Evolutionary conservation across 2,329 filamentous ascomycete genomes (phyloP).

Genomic region (Pseudogymnoascus destructans): DNA sequence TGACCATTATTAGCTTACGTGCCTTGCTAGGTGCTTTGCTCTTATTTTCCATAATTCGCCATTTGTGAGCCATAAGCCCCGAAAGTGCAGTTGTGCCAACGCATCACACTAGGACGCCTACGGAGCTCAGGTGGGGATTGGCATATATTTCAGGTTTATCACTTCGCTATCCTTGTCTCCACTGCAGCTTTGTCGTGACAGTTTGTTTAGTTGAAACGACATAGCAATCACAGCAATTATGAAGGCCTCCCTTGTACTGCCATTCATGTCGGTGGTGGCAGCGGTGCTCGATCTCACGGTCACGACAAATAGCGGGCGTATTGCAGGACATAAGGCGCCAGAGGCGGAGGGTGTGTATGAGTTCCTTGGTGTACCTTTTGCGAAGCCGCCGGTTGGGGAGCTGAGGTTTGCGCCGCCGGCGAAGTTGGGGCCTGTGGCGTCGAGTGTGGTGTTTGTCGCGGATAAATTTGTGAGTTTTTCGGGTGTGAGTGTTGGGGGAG

Average conservation of each 20-base stretch:
- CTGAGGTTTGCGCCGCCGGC: neutral
- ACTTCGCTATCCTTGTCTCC: neutral
- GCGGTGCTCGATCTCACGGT: neutral
- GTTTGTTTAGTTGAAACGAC: neutral
- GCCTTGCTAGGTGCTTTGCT: no score
- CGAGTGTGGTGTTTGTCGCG: neutral
- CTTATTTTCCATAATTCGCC: no score
- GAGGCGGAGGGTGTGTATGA: neutral
- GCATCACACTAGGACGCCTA: neutral
- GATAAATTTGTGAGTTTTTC: neutral
- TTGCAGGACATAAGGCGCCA: neutral
- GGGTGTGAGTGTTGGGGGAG: neutral
- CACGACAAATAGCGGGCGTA: neutral
- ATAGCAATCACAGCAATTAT: neutral
- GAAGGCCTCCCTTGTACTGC: neutral
- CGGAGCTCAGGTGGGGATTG: neutral
- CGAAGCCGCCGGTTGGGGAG: neutral
- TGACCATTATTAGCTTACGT: no score
- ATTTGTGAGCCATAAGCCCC: no score
- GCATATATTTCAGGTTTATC: neutral
- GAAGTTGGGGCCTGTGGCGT: neutral
- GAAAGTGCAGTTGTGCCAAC: no score
- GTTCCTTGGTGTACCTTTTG: conserved; percentile 10
- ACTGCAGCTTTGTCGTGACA: neutral
- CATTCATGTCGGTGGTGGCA: neutral